Conservation (phyloP, 331 rosid genomes). For the Stylosanthes scabra region DNA sequence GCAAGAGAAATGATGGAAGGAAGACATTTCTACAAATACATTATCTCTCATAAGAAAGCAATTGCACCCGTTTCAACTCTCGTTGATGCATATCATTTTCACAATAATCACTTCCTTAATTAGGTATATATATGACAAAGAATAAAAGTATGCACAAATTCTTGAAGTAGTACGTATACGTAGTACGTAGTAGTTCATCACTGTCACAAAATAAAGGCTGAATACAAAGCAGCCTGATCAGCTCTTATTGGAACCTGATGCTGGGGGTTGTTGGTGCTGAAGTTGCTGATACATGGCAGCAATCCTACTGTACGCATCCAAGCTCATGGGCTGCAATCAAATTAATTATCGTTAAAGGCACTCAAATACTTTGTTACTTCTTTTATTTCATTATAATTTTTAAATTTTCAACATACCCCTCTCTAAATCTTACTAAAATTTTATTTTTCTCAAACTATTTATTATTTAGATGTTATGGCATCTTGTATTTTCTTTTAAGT, state of each 20-base stretch:
- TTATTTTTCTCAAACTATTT: no score
- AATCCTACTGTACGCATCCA: constrained; percentile 78
- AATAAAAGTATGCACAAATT: constrained; percentile 33
- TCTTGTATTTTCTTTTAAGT: no score
- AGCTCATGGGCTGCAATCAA: constrained; percentile 65
- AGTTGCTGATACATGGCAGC: constrained; percentile 78
- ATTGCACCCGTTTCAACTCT: not conserved
- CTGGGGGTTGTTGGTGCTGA: constrained; percentile 64
- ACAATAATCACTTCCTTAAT: not conserved
- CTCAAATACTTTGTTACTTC: no score
- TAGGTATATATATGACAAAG: constrained; percentile 15
- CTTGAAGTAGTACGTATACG: constrained; percentile 11
- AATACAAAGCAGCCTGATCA: constrained; percentile 29
- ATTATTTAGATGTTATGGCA: no score
- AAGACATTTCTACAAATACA: no score
- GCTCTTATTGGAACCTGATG: constrained; percentile 64
- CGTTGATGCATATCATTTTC: not conserved
- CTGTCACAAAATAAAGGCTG: not conserved
- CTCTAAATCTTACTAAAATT: no score
- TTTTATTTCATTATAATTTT: not conserved
- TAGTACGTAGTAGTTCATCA: constrained; percentile 18
- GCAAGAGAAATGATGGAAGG: no score
- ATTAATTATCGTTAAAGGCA: not conserved
- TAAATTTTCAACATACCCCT: not conserved
- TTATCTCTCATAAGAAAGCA: not conserved